Evolutionary conservation across 352 stramenopile species (phyloP), one percentile per base, ranked within the genome.

Genomic region (Phytophthora rubi): DNA sequence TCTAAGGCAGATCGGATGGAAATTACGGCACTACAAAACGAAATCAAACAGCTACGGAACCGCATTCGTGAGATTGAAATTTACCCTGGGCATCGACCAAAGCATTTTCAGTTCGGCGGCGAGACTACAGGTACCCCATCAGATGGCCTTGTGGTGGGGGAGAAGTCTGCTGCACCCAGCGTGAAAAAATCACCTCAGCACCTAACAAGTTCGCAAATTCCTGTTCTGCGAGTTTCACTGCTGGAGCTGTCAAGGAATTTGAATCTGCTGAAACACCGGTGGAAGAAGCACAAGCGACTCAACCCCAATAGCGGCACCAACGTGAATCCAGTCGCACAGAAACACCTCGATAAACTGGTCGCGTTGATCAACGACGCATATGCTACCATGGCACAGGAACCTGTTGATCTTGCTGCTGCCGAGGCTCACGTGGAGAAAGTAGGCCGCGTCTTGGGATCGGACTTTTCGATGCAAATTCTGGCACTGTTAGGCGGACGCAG

Each of bases 301-400:
- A 82, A 77, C 39, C 53, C 64, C 2, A 71, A 76, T 53, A 75
- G 70, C 4, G 35, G 58, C 21, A 52, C 32, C 9, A 62, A 37
- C 53, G 65, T 86, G 21, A 91, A 92, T 54, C 68, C 76, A 0
- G 69, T 91, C 8, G 83, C 89, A 15, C 84, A 81, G 49, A 77
- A 84, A 13, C 86, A 93, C 62, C 57, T 95, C 10, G 83, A 95
- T 6, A 92, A 91, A 26, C 68, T 95, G 8, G 69, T 90, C 23
- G 47, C 71, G 1, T 77, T 92, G 56, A 77, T 95, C 44, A 88
- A 89, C 55, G 83, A 93, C n/a, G 87, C 83, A 5, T 95, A 95
- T 55, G 75, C 81, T 7, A 62, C 63, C 3, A 87, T 82, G 15
- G 81, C 83, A 0, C 68, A 91, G 32, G 83, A 92, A 12, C 82